These are phyloP conservation scores for Colletotrichum cordylinicola DNA, from an alignment of 2,329 filamentous ascomycete genomes.

Conservation along the genomic window DNA sequence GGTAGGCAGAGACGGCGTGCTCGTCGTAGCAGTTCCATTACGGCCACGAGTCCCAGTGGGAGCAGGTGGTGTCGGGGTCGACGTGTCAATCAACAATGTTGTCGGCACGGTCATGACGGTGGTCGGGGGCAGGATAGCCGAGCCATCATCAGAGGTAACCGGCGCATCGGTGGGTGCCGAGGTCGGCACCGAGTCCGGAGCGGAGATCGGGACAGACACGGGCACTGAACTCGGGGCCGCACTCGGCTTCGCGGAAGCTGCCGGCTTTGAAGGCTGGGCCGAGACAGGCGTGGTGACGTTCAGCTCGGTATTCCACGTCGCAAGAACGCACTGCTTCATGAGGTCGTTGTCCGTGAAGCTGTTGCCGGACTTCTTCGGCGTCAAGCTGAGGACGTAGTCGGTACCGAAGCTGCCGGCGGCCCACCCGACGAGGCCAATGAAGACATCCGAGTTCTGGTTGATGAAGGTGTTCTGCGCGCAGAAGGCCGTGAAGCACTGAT, in stretches of 20 bases:
- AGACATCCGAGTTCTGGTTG: constrained; percentile 51
- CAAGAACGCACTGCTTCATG: constrained; percentile 48
- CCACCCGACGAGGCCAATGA: constrained; percentile 52
- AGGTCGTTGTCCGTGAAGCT: constrained; percentile 43
- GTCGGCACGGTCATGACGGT: not conserved
- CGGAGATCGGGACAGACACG: not conserved
- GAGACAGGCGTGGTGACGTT: not conserved
- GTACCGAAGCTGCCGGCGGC: constrained; percentile 49
- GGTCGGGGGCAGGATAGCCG: constrained; percentile 4
- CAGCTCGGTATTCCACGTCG: constrained; percentile 15
- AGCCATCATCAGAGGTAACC: not conserved
- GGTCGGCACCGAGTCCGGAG: not conserved
- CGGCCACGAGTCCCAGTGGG: not conserved
- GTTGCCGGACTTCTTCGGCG: constrained; percentile 38
- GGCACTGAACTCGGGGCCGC: not conserved
- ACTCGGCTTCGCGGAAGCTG: not conserved
- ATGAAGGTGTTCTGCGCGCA: constrained; percentile 53
- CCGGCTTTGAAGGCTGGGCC: not conserved
- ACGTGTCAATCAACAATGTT: constrained; percentile 2
- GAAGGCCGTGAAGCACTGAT: constrained; percentile 47
- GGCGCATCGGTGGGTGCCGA: not conserved
- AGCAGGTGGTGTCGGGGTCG: constrained; percentile 3
- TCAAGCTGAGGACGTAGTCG: constrained; percentile 48
- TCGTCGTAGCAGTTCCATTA: not conserved
- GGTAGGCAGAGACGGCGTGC: not conserved